Evolutionary conservation across 2,329 filamentous ascomycete genomes (phyloP).

Genomic region (Cytospora paraplurivora): DNA sequence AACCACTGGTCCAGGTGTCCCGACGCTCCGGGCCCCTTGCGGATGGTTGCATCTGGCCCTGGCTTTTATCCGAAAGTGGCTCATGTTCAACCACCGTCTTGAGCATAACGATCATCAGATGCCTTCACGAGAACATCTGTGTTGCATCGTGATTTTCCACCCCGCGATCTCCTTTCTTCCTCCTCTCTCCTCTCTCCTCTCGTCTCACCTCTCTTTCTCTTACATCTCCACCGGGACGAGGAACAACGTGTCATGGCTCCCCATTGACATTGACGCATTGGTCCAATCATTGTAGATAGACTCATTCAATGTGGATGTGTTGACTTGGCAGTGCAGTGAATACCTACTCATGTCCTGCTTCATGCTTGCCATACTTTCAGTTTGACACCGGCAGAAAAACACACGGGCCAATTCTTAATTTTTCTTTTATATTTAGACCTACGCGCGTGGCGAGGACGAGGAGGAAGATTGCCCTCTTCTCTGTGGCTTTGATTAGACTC

Average conservation of each 20-base stretch:
- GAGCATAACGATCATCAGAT: slow-evolving; percentile 1
- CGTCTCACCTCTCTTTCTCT: not conserved
- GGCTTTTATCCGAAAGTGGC: slow-evolving; percentile 1
- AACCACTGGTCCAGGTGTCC: not conserved
- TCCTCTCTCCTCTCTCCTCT: not conserved
- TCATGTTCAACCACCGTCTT: not conserved
- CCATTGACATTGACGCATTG: not conserved
- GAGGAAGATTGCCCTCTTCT: not conserved
- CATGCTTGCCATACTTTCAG: not conserved
- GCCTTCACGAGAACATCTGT: not conserved
- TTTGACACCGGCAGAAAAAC: not conserved
- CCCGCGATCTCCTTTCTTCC: not conserved
- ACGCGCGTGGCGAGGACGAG: not conserved
- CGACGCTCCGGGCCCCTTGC: not conserved
- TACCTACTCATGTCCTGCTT: not conserved
- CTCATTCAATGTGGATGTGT: not conserved
- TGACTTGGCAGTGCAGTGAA: not conserved
- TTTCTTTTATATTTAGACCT: not conserved
- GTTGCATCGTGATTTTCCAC: not conserved
- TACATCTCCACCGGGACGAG: not conserved
- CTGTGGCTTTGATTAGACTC: not conserved
- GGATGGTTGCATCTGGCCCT: slow-evolving; percentile 1
- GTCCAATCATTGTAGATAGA: not conserved
- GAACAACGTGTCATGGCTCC: not conserved
- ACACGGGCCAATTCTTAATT: not conserved